Evolutionary conservation across 305 asterid species (phyloP).

Genomic region (Fraxinus sp.): DNA sequence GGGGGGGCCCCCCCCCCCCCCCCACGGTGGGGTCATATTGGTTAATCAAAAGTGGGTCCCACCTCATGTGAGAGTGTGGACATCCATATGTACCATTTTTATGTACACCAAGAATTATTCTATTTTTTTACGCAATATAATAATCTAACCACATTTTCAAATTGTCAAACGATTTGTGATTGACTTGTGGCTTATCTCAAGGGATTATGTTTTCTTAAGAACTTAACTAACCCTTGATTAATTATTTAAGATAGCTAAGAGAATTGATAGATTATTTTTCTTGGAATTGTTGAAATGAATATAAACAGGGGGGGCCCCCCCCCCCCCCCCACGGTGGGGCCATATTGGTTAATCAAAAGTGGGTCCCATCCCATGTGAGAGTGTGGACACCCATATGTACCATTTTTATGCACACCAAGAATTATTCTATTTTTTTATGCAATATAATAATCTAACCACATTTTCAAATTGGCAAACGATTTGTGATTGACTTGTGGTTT

Average conservation of each 20-base stretch:
- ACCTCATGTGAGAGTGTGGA: no score
- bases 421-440: not conserved
- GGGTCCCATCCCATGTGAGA: no score
- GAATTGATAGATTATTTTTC: not conserved
- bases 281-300: not conserved
- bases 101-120: no score
- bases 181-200: not conserved
- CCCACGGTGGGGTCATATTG: no score
- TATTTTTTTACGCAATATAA: not conserved
- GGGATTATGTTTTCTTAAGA: not conserved
- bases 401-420: no score
- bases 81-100: no score
- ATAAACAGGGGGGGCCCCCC: no score
- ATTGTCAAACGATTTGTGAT: not conserved
- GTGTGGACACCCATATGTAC: no score
- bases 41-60: no score
- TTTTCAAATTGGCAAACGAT: not conserved
- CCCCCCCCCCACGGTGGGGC: not conserved
- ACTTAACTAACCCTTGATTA: not conserved
- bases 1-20: no score
- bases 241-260: not conserved
- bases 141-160: not conserved
- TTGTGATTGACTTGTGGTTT: not conserved
- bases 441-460: not conserved
- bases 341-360: not conserved